Conservation (phyloP, 2,329 filamentous ascomycete species). For the Fusarium brevicatenulatum region DNA sequence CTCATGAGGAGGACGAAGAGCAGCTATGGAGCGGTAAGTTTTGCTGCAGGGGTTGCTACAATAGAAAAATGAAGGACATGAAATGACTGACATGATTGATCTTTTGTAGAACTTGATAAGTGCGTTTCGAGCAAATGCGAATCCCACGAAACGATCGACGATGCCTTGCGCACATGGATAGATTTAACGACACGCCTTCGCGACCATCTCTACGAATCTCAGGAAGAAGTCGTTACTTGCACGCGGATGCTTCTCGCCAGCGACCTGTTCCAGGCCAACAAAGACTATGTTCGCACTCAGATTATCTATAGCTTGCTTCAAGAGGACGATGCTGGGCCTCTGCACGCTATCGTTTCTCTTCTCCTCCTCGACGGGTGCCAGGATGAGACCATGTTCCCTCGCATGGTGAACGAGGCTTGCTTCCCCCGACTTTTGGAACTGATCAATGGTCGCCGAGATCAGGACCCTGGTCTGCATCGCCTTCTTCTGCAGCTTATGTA, state of each 20-base stretch:
- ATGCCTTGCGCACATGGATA: slow-evolving; percentile 86
- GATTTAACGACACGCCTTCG: slow-evolving; percentile 79
- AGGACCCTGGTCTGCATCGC: slow-evolving; percentile 78
- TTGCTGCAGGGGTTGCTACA: not conserved
- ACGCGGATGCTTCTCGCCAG: slow-evolving; percentile 82
- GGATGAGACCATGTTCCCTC: slow-evolving; percentile 81
- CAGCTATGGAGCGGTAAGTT: slow-evolving; percentile 86
- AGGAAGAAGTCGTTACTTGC: slow-evolving; percentile 84
- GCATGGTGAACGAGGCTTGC: slow-evolving; percentile 87
- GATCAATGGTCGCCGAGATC: slow-evolving; percentile 72
- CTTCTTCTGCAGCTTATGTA: slow-evolving; percentile 89
- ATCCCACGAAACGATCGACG: slow-evolving; percentile 75
- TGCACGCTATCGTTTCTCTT: slow-evolving; percentile 85
- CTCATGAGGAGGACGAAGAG: slow-evolving; percentile 81
- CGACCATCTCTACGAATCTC: slow-evolving; percentile 78
- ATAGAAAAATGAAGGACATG: slow-evolving; percentile 1
- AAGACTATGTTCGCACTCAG: slow-evolving; percentile 89
- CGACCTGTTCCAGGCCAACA: slow-evolving; percentile 76
- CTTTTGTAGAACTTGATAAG: slow-evolving; percentile 57
- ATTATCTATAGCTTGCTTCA: slow-evolving; percentile 91
- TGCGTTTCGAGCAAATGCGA: slow-evolving; percentile 60
- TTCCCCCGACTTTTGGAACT: slow-evolving; percentile 87
- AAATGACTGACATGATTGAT: slow-evolving; percentile 21
- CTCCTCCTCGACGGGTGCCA: slow-evolving; percentile 86
- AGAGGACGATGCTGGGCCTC: slow-evolving; percentile 83